Evolutionary conservation across 1,139 yeast genomes (phyloP).

Genomic region (Hemisphaericaspora xylofermentans): DNA sequence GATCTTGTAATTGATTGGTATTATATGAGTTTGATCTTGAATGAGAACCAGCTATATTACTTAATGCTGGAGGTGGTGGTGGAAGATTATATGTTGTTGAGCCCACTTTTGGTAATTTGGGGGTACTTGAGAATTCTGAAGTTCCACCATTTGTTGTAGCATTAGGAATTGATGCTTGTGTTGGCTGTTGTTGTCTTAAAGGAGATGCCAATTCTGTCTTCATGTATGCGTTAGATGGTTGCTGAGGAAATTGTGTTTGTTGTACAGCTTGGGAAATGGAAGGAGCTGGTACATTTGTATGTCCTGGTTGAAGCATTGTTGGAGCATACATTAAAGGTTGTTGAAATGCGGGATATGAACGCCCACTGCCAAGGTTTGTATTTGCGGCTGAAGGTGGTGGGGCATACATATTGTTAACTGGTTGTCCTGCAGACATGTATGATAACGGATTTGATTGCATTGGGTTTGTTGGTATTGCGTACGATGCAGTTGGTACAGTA

Average conservation of each 20-base stretch:
- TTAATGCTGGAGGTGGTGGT: constrained; percentile 30
- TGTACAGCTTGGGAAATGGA: constrained; percentile 1
- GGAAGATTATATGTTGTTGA: constrained; percentile 34
- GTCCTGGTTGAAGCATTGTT: constrained; percentile 7
- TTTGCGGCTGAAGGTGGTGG: constrained; percentile 13
- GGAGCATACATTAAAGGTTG: constrained; percentile 7
- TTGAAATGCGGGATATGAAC: constrained; percentile 8
- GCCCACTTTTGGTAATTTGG: constrained; percentile 38
- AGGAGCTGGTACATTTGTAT: background rate
- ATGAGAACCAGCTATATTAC: constrained; percentile 16
- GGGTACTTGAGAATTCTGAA: constrained; percentile 28
- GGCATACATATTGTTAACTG: constrained; percentile 20
- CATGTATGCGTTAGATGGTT: background rate
- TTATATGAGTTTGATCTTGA: constrained; percentile 15
- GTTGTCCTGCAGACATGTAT: constrained; percentile 17
- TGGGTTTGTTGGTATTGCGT: constrained; percentile 17
- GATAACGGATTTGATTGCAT: constrained; percentile 26
- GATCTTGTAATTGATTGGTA: constrained; percentile 8
- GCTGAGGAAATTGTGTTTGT: background rate
- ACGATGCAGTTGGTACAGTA: background rate
- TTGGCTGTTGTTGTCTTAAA: constrained; percentile 18
- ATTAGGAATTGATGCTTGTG: background rate
- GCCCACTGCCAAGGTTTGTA: constrained; percentile 14
- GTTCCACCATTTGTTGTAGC: background rate
- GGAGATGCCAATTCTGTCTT: constrained; percentile 36